Base-by-base conservation (phyloP, 257 asterid genomes). In the Phtheirospermum japonicum region DNA sequence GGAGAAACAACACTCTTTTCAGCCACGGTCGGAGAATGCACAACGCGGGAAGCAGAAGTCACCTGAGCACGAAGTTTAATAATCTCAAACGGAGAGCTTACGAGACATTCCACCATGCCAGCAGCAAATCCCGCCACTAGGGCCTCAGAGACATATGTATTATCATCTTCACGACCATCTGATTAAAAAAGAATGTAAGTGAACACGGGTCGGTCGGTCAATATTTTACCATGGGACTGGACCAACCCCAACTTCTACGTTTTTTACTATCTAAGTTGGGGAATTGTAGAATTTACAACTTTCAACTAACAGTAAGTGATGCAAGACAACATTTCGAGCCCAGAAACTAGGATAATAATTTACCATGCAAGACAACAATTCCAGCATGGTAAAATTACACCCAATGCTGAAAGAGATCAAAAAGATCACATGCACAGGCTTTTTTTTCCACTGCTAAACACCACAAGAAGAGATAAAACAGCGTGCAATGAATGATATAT, bases 1-100 rank as follows among this genome's bases (percentile, higher is more conserved):
- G 88, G 83, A 52, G 88, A 72, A 74, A 56, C 71, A 23, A 49
- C 66, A 59, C 76, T 70, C 75, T 70, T 79, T 73, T 80, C 82
- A 50, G 81, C 76, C 57, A 61, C 36, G 61, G 80, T 30, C 12
- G 76, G 66, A 57, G 84, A 33, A 56, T 50, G 66, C 61, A 73
- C 67, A 18, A 55, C 23, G 19, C 82, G 84, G 66, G 94, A 80
- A 57, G 97, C 99, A 67, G 96, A 88, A 64, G 90, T 76, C 70
- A 93, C 99, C 82, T 85, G 97, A 56, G 94, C 80, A 59, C 99
- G 92, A 26, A 83, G 84, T 72, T 93, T 93, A 52, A 87, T 54
- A 67, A 93, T 79, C 77, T 93, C 99, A 75, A 93, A 93, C 75
- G 82, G 80, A 73, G 82, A 81, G 73, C 66, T 68, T 57, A 78